Percentiles rank a stretch among this genome's conserved stretches.
Conservation (phyloP, 371 early-diverging fungal species). For the Lichtheimia hyalospora region DNA sequence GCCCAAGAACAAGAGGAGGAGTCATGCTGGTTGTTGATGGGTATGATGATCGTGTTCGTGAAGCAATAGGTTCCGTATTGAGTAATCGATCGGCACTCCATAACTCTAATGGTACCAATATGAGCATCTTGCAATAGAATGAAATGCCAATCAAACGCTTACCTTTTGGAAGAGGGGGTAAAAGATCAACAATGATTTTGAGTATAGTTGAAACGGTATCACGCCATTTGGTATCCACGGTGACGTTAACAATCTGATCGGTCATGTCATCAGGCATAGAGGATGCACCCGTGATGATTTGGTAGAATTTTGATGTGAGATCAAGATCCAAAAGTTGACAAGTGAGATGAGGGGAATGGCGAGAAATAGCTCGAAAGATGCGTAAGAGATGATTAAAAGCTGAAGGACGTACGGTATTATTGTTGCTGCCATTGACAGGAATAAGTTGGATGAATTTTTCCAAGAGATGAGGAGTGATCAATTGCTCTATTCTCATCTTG, state of each 20-base stretch:
- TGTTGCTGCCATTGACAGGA: conserved; percentile 28
- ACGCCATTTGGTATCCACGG: conserved; percentile 30
- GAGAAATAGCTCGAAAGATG: conserved; percentile 56
- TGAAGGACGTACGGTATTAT: conserved; percentile 32
- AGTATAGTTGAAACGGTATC: conserved; percentile 27
- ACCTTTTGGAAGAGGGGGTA: conserved; percentile 66
- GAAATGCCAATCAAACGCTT: no score
- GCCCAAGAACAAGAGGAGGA: conserved; percentile 3
- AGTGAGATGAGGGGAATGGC: conserved; percentile 58
- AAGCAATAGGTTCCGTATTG: conserved; percentile 19
- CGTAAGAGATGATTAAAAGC: conserved; percentile 60
- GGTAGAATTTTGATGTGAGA: conserved; percentile 52
- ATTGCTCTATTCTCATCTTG: conserved; percentile 49
- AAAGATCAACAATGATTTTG: conserved; percentile 47
- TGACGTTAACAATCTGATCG: background rate
- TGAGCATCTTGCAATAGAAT: background rate
- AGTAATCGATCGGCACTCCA: conserved; percentile 31
- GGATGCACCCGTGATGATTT: conserved; percentile 55
- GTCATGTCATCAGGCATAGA: conserved; percentile 8
- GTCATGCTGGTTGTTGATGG: background rate
- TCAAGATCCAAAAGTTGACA: conserved; percentile 53
- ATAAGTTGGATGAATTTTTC: conserved; percentile 44
- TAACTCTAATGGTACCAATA: conserved; percentile 6
- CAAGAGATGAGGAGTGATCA: conserved; percentile 42
- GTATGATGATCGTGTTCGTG: conserved; percentile 21